Evolutionary conservation across 441 rosid species (phyloP).

Genomic region (Gossypium davidsonii): DNA sequence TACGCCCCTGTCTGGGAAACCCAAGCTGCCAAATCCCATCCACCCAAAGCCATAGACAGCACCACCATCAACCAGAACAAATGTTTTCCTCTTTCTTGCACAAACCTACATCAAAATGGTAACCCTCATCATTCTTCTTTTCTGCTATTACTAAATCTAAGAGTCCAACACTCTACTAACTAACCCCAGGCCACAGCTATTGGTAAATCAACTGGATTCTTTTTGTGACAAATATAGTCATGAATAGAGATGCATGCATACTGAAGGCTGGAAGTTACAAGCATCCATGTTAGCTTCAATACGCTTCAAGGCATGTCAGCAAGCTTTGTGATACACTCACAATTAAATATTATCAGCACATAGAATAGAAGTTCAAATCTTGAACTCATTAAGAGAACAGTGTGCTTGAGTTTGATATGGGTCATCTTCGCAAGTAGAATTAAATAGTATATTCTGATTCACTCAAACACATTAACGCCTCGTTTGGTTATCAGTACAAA

Average conservation of each 20-base stretch:
- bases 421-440: background rate
- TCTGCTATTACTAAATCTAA: background rate
- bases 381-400: background rate
- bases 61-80: slow-evolving; percentile 67
- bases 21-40: slow-evolving; percentile 93
- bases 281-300: background rate
- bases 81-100: slow-evolving; percentile 91
- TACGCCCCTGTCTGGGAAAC: slow-evolving; percentile 68
- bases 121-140: background rate
- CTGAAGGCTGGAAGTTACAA: background rate
- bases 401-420: background rate
- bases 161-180: background rate
- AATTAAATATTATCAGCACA: background rate
- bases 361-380: background rate
- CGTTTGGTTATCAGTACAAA: too few relatives aligned
- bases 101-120: slow-evolving; percentile 49
- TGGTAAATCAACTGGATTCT: background rate
- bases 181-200: background rate
- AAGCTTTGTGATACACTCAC: background rate
- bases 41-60: slow-evolving; percentile 75
- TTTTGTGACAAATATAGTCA: background rate
- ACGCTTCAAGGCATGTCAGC: background rate
- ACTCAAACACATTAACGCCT: background rate
- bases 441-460: background rate
- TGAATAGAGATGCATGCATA: background rate